Percentiles rank a stretch among this genome's conserved stretches.
Evolutionary conservation across 495 filamentous ascomycete genomes (phyloP).

Genomic region (Podospora pseudoanserina): DNA sequence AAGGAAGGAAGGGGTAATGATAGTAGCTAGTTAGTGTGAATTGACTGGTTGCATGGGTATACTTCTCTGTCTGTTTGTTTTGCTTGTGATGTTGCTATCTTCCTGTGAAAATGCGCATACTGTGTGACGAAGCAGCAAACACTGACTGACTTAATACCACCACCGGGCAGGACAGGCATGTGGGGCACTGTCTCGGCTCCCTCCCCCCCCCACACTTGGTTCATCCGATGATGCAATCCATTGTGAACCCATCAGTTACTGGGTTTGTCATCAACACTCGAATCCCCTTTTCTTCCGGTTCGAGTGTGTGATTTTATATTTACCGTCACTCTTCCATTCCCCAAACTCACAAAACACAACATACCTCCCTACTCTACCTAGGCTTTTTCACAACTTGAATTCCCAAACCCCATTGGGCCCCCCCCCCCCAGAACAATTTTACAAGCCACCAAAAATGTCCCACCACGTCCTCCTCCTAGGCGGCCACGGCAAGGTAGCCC

Average conservation of each 20-base stretch:
- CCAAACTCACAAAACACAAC: too few relatives aligned
- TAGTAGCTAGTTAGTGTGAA: background rate
- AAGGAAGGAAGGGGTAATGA: background rate
- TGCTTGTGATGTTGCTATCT: background rate
- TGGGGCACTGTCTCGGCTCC: too few relatives aligned
- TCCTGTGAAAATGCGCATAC: background rate
- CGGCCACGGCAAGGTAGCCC: slow-evolving; percentile 75
- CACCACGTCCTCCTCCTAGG: slow-evolving; percentile 67
- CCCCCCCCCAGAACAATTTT: background rate
- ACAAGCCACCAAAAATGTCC: slow-evolving; percentile 9
- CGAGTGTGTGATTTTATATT: too few relatives aligned
- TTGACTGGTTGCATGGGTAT: background rate
- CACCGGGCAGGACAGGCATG: too few relatives aligned
- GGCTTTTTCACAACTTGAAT: too few relatives aligned
- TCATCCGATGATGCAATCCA: slow-evolving; percentile 7
- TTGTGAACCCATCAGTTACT: background rate
- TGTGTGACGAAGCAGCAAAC: background rate
- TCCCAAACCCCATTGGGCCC: too few relatives aligned
- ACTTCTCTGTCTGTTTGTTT: background rate
- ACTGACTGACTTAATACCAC: background rate
- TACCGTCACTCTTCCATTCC: too few relatives aligned
- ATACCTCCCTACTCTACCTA: too few relatives aligned
- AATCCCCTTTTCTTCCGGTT: too few relatives aligned
- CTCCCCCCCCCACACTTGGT: background rate
- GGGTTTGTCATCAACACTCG: too few relatives aligned